Evolutionary conservation across 2,329 filamentous ascomycete genomes (phyloP), one percentile per base, ranked within the genome.

Genomic region (Penicillium aurantiogriseum): DNA sequence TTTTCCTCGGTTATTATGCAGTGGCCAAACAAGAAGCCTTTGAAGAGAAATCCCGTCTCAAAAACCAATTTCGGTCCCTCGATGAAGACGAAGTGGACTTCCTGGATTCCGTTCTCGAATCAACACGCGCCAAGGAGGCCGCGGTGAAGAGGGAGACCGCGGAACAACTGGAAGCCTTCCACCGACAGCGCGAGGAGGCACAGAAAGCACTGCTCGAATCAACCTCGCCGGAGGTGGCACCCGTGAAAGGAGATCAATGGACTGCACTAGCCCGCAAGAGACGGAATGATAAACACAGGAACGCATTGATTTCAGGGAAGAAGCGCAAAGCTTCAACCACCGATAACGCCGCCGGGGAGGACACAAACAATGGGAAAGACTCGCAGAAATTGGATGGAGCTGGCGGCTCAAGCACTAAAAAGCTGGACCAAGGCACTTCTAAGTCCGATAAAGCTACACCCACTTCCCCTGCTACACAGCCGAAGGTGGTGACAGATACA

Each of bases 161-260:
- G 5, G 83, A 85, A 61, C 81, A 84, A 65, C 72, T 88, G 11
- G 83, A 85, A 40, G 66, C 77, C 1, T 88, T 88, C 63, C 80
- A 84, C 31, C 79, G 78, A 59, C 82, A 84, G 64, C 83, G 83
- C 58, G 83, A 86, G 61, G 81, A 85, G 60, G 82, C 80, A 0
- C 84, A 87, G 69, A 80, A 80, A 63, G 78, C 75, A 61, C 65
- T 77, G 10, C 56, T 75, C 10, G 77, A 77, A 45, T 71, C 74
- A 23, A 70, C 67, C n/a, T 67, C 71, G 5, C 71, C 63, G 13
- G 69, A 74, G 42, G 64, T 69, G 4, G 66, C 63, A 2, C 69
- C 71, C 3, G 69, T 66, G 4, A 71, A 76, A 48, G 74, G 74
- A 51, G 77, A 79, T 48, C 74, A 80, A 51, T 85, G 83, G 83